Evolutionary conservation across 345 rosid genomes (phyloP).

Genomic region (Durio zibethinus): DNA sequence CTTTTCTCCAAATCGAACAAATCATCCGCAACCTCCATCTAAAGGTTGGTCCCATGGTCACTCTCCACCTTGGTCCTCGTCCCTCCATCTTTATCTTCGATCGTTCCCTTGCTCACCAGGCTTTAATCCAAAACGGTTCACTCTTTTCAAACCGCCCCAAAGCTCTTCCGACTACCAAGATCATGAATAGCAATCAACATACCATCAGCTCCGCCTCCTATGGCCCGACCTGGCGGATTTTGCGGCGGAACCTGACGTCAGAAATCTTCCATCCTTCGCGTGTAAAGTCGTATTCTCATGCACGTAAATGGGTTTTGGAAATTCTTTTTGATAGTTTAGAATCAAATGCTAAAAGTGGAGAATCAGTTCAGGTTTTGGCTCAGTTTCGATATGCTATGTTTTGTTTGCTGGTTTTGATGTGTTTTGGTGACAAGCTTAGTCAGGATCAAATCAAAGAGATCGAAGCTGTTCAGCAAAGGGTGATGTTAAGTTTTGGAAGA

Average conservation of each 20-base stretch:
- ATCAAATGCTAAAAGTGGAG: background rate
- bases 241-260: constrained; percentile 45
- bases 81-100: constrained; percentile 40
- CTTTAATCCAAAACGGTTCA: constrained; percentile 42
- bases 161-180: constrained; percentile 19
- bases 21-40: constrained; percentile 18
- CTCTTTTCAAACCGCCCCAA: constrained; percentile 43
- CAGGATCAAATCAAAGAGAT: constrained; percentile 32
- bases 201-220: constrained; percentile 40
- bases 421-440: constrained; percentile 32
- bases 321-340: constrained; percentile 22
- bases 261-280: constrained; percentile 41
- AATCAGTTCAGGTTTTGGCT: constrained; percentile 10
- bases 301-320: constrained; percentile 43
- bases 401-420: constrained; percentile 29
- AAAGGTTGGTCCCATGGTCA: constrained; percentile 40
- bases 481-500: constrained; percentile 24
- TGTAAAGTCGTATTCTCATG: constrained; percentile 11
- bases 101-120: constrained; percentile 40
- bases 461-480: constrained; percentile 28
- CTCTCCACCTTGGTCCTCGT: constrained; percentile 23
- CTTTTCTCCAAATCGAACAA: constrained; percentile 6
- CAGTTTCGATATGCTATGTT: constrained; percentile 37
- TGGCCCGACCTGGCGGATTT: constrained; percentile 43
- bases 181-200: constrained; percentile 29